Base-by-base conservation (phyloP, 129 eudicot species). In the Gnaphalium uliginosum region DNA sequence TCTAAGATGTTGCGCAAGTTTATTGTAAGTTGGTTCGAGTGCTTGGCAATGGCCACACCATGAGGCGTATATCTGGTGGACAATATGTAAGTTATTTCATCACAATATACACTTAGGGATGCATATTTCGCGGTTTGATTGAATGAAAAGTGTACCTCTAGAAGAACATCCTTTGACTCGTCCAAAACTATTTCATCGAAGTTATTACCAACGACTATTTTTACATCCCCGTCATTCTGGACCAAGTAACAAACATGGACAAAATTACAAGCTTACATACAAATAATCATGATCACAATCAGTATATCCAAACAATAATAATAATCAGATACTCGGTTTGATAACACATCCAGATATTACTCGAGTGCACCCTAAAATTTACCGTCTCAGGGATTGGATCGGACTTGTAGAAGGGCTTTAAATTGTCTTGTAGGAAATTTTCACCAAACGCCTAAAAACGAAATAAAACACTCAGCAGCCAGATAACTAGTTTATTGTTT, bases 101-200 rank as follows among this genome's bases (percentile, higher is more conserved):
- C 76, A 69, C 6, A 25, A 71, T 73, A 48, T 58, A 56, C 59
- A 56, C 1, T 21, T 26, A 25, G 15, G 18, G 37, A 29, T 23
- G 21, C 15, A 32, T 32, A 17, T 59, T 19, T 60, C 37, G 69
- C 4, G 30, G 19, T 48, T 68, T 25, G 39, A 68, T 23, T 8
- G 41, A 60, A 26, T 11, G 54, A 66, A 65, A 68, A 61, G 18
- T 26, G 50, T 86, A 95, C 97, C 99, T 95, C 96, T 53, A 95
- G 89, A 82, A 95, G 99, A 77, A 95, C 99, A 77, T 95, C 99
- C 78, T 91, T 95, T 8, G 99, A 95, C 76, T 95, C 97, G 26
- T 95, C 96, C 81, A 95, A 59, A 62, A 91, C 99, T 46, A 95
- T 87, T 64, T 89, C 95, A 27, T 95, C 97, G 23, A 95, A 95